Conservation (phyloP, 768 basidiomycete genomes). For the Hydnomerulius pinastri region DNA sequence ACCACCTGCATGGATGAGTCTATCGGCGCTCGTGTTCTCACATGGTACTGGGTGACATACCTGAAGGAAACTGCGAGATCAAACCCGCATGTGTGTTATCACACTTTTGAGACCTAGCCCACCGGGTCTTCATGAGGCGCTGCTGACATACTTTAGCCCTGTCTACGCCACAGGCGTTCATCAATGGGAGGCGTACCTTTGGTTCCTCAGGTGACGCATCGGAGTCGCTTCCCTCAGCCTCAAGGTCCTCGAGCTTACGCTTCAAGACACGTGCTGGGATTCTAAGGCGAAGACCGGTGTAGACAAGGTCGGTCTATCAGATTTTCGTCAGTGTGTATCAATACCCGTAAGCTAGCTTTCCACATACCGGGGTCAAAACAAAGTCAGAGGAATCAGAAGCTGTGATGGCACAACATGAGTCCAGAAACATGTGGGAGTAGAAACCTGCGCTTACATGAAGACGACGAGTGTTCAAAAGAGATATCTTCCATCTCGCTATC, state of each 20-base stretch:
- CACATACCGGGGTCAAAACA: constrained; percentile 21
- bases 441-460: constrained; percentile 15
- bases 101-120: constrained; percentile 11
- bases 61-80: no score
- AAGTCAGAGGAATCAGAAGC: constrained; percentile 9
- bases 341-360: not conserved
- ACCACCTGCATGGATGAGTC: no score
- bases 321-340: not conserved
- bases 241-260: constrained; percentile 24
- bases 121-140: constrained; percentile 18
- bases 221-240: not conserved
- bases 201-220: constrained; percentile 6
- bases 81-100: not conserved
- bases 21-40: no score
- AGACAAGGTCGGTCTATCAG: constrained; percentile 10
- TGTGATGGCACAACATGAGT: constrained; percentile 2
- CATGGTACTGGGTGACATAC: no score
- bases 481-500: constrained; percentile 20
- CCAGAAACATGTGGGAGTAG: not conserved
- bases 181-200: constrained; percentile 20
- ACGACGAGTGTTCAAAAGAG: constrained; percentile 4
- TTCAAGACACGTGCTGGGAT: constrained; percentile 21
- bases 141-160: constrained; percentile 4
- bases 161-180: not conserved
- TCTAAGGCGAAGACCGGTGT: constrained; percentile 27